These are phyloP conservation scores for Sordariomycetes sp. DNA, from an alignment of 2,329 filamentous ascomycete genomes.

Conservation along the genomic window DNA sequence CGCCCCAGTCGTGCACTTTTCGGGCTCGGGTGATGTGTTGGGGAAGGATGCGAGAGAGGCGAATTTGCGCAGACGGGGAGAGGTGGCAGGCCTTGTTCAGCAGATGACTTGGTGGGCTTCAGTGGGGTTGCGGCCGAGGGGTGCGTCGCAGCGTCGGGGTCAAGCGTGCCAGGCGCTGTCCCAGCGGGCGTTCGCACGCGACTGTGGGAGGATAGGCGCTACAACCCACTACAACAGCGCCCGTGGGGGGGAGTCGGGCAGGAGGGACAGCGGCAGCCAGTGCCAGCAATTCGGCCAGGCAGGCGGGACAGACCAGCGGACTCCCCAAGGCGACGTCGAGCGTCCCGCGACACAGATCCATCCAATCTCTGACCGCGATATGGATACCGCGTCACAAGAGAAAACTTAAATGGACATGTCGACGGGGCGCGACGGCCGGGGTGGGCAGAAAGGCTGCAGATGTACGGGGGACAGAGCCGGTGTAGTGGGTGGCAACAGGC, in stretches of 20 bases:
- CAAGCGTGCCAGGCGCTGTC: not conserved
- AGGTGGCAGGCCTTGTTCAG: not conserved
- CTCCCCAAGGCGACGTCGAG: not conserved
- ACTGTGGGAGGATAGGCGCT: not conserved
- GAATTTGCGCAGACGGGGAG: not conserved
- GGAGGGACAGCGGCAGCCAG: not conserved
- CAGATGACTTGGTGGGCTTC: not conserved
- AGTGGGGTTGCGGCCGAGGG: not conserved
- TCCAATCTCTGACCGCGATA: not conserved
- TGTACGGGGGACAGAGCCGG: not conserved
- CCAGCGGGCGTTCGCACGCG: not conserved
- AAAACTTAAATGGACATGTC: slow-evolving; percentile 1
- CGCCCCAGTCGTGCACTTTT: slow-evolving; percentile 1
- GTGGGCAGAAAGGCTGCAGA: slow-evolving; percentile 2
- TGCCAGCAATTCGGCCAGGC: not conserved
- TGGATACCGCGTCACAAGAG: slow-evolving; percentile 3
- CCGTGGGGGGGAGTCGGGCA: not conserved
- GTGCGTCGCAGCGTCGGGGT: not conserved
- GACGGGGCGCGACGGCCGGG: slow-evolving; percentile 1
- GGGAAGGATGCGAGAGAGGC: not conserved
- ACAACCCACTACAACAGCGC: not conserved
- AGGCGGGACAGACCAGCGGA: not conserved
- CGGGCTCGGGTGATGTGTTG: slow-evolving; percentile 3
- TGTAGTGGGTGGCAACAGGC: slow-evolving; percentile 4
- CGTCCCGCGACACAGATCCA: not conserved